Conservation (phyloP, 352 stramenopile species). For the Globisporangium yorkense region DNA sequence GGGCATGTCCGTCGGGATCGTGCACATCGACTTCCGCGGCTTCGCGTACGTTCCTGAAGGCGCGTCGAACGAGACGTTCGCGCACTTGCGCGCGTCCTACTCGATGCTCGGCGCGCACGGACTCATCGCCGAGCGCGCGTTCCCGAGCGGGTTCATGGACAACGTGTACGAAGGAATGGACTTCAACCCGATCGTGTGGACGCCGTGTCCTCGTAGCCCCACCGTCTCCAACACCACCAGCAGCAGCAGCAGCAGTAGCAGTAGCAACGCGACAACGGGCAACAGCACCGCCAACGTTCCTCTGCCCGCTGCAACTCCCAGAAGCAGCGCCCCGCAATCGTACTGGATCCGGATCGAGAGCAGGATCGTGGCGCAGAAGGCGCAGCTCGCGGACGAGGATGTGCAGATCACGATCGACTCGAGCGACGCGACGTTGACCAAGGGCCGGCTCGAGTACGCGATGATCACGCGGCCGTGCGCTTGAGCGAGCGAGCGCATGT, state of each 20-base stretch:
- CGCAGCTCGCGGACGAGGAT: conserved; percentile 11
- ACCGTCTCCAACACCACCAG: neutral
- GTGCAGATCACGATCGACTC: conserved; percentile 26
- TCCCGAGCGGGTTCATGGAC: conserved; percentile 15
- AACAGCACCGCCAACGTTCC: neutral
- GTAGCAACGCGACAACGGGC: neutral
- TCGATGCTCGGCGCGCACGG: conserved; percentile 1
- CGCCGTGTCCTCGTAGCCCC: conserved; percentile 9
- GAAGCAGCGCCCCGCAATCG: neutral
- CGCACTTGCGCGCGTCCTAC: conserved; percentile 17
- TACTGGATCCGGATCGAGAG: conserved; percentile 25
- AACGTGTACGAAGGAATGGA: conserved; percentile 22
- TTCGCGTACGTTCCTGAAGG: conserved; percentile 17
- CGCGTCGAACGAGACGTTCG: conserved; percentile 1
- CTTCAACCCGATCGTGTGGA: conserved; percentile 18
- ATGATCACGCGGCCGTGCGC: conserved; percentile 17
- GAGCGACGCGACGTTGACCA: conserved; percentile 19
- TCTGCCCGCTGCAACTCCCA: neutral
- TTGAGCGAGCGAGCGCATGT: neutral
- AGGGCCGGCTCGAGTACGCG: conserved; percentile 21
- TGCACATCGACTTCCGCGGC: conserved; percentile 29
- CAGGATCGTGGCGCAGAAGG: conserved; percentile 18
- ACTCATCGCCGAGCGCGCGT: conserved; percentile 12
- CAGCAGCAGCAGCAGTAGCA: neutral
- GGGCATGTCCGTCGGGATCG: conserved; percentile 30